Conservation (phyloP, 805 yeast species). For the Yarrowia hollandica region DNA sequence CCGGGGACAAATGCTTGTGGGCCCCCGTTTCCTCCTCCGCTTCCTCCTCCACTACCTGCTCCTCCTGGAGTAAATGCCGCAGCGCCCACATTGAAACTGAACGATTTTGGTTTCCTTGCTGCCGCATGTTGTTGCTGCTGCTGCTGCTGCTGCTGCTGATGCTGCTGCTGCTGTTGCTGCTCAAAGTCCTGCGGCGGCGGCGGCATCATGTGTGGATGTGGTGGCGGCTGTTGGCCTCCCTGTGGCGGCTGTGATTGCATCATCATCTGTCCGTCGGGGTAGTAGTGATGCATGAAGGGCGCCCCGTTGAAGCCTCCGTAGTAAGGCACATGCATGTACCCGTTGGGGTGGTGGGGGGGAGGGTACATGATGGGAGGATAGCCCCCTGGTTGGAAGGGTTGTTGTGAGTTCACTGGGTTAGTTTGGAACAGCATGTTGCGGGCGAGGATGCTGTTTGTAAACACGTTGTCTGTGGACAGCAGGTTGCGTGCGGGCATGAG, state of each 20-base stretch:
- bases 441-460: no score
- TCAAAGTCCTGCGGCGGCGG: not conserved
- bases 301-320: not conserved
- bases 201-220: constrained; percentile 16
- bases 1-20: constrained; percentile 25
- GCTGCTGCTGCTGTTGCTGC: not conserved
- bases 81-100: constrained; percentile 26
- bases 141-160: not conserved
- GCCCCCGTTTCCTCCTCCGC: not conserved
- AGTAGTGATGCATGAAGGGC: constrained; percentile 8
- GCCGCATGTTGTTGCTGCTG: not conserved
- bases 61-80: constrained; percentile 26
- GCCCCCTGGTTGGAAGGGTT: constrained; percentile 23
- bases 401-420: constrained; percentile 29
- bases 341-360: constrained; percentile 7
- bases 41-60: not conserved
- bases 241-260: constrained; percentile 18
- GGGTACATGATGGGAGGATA: constrained; percentile 26
- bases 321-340: constrained; percentile 21
- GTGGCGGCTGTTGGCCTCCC: not conserved
- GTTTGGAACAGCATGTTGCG: not conserved
- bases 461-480: no score
- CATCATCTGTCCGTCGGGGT: constrained; percentile 19
- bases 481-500: no score
- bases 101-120: constrained; percentile 15